Percentiles rank a stretch among this genome's conserved stretches.
phyloP scores from a whole-genome alignment of 2,329 filamentous ascomycete genomes.

The Cladosporium sphaerospermum region DNA sequence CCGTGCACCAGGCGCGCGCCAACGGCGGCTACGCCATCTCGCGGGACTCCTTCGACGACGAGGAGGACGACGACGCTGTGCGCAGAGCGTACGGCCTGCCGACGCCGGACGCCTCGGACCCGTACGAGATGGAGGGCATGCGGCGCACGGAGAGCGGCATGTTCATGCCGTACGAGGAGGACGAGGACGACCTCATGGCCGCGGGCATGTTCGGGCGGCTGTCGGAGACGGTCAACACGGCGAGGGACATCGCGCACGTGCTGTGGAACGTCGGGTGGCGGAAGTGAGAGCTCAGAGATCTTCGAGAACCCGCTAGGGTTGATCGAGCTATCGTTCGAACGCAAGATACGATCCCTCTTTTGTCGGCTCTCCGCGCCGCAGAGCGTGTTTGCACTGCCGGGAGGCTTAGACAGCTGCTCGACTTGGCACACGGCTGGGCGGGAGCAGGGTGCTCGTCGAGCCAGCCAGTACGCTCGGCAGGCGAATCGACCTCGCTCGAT shows the following conservation, averaged over 20 bases:
- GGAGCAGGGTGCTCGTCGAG: background rate
- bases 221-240: conserved; percentile 68
- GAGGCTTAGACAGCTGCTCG: background rate
- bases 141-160: conserved; percentile 78
- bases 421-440: background rate
- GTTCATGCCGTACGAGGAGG: conserved; percentile 83
- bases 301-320: too few species aligned
- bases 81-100: conserved; percentile 40
- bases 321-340: too few species aligned
- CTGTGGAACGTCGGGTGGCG: conserved; percentile 63
- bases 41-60: conserved; percentile 41
- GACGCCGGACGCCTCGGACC: conserved; percentile 21
- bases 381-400: too few species aligned
- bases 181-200: conserved; percentile 51
- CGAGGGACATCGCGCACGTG: conserved; percentile 58
- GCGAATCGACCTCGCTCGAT: too few species aligned
- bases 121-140: conserved; percentile 57
- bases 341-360: too few species aligned
- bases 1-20: background rate
- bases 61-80: conserved; percentile 34
- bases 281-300: conserved; percentile 33
- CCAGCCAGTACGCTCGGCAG: too few species aligned
- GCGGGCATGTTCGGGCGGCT: conserved; percentile 69
- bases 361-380: too few species aligned
- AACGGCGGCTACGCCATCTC: conserved; percentile 8